Conservation (phyloP, 2,329 filamentous ascomycete genomes). For the Trichophyton schoenleinii region DNA sequence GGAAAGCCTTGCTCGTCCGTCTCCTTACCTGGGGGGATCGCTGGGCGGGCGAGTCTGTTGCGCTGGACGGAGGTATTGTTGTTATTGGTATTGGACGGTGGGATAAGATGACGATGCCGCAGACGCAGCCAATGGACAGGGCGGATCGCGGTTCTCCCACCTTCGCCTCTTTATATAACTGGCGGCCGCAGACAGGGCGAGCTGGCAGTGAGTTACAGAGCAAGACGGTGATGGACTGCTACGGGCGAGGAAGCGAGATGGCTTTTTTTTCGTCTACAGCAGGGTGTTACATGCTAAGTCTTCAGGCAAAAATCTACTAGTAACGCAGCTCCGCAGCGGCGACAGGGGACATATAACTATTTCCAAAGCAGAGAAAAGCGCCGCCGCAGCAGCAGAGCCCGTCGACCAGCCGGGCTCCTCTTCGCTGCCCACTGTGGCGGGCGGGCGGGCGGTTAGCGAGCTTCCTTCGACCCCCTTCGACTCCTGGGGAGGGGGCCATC, state of each 20-base stretch:
- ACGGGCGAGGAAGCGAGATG: background rate
- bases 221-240: background rate
- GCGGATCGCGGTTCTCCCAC: background rate
- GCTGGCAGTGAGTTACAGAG: background rate
- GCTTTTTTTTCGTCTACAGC: background rate
- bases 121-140: background rate
- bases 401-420: background rate
- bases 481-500: background rate
- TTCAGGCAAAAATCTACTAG: background rate
- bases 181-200: too few relatives aligned
- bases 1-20: background rate
- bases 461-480: background rate
- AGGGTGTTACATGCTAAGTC: background rate
- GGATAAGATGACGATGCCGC: background rate
- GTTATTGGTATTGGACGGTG: background rate
- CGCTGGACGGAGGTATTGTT: background rate
- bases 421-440: background rate
- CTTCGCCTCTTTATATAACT: too few relatives aligned
- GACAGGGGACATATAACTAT: background rate
- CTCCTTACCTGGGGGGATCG: background rate
- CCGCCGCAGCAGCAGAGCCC: background rate
- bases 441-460: background rate
- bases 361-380: background rate
- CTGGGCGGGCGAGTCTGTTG: background rate
- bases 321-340: background rate